phyloP scores from a whole-genome alignment of 129 eudicot species.

The Rutidosis leptorrhynchoides region DNA sequence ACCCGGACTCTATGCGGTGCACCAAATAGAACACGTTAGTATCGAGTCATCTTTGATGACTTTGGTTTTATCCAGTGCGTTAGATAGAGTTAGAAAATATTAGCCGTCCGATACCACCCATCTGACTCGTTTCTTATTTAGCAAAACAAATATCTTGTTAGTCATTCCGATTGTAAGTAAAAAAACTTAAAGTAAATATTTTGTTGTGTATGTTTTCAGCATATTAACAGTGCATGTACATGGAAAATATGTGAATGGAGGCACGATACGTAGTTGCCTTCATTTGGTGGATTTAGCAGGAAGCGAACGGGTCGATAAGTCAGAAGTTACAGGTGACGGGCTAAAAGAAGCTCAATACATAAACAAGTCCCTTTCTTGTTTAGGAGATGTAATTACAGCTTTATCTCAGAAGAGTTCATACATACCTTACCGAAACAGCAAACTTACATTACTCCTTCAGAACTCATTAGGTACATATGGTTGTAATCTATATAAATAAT shows the following conservation, averaged over 20 bases:
- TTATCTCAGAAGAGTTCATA: slow-evolving; percentile 75
- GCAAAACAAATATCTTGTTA: not conserved
- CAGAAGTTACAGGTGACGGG: slow-evolving; percentile 74
- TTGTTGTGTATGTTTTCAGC: slow-evolving; percentile 34
- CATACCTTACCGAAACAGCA: slow-evolving; percentile 85
- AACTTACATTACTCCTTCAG: slow-evolving; percentile 85
- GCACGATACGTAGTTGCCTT: slow-evolving; percentile 58
- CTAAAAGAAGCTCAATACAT: slow-evolving; percentile 71
- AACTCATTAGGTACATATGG: slow-evolving; percentile 56
- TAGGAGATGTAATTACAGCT: slow-evolving; percentile 81
- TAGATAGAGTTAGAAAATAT: too few relatives aligned
- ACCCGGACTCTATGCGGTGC: too few relatives aligned
- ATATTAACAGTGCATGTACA: slow-evolving; percentile 64
- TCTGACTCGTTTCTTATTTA: not conserved
- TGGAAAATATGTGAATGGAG: slow-evolving; percentile 73
- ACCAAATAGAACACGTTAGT: too few relatives aligned
- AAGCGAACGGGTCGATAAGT: slow-evolving; percentile 64
- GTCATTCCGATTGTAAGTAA: not conserved
- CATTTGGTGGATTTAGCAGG: slow-evolving; percentile 92
- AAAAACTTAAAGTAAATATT: not conserved
- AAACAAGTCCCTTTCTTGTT: slow-evolving; percentile 77
- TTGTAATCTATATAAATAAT: not conserved
- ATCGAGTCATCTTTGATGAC: not conserved
- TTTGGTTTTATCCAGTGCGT: too few relatives aligned
- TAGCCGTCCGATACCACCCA: too few relatives aligned